Conservation (phyloP, 2,329 filamentous ascomycete species). For the Botrytis byssoidea region DNA sequence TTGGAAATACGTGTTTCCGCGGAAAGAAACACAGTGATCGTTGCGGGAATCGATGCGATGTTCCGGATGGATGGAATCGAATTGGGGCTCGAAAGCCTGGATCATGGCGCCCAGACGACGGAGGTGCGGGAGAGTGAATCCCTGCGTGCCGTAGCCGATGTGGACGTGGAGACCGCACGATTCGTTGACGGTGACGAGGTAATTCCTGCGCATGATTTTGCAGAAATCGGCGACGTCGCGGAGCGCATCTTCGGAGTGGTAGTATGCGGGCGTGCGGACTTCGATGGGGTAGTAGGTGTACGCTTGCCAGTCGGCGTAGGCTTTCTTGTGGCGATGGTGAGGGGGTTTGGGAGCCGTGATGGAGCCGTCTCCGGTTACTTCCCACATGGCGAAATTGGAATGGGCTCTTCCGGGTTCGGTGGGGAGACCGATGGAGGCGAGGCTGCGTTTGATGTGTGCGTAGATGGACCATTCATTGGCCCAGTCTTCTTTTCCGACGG, state of each 20-base stretch:
- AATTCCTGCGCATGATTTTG: slow-evolving; percentile 23
- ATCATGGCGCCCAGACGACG: slow-evolving; percentile 35
- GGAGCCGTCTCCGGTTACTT: slow-evolving; percentile 17
- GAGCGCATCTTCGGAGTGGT: slow-evolving; percentile 21
- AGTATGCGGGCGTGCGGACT: slow-evolving; percentile 27
- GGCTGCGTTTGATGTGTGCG: slow-evolving; percentile 10
- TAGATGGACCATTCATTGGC: slow-evolving; percentile 3
- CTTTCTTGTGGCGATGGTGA: neutral
- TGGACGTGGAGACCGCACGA: slow-evolving; percentile 39
- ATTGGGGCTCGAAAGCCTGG: slow-evolving; percentile 35
- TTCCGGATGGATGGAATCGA: slow-evolving; percentile 34
- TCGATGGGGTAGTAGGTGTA: slow-evolving; percentile 25
- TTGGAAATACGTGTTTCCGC: neutral
- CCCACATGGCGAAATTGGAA: slow-evolving; percentile 20
- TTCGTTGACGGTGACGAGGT: slow-evolving; percentile 30
- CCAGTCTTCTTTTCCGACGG: neutral
- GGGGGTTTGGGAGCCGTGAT: neutral
- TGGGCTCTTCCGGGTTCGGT: neutral
- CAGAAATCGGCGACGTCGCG: slow-evolving; percentile 21
- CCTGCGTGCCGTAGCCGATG: slow-evolving; percentile 33
- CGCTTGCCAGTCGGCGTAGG: neutral
- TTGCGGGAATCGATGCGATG: neutral
- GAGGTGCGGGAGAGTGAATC: slow-evolving; percentile 31
- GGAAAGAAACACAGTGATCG: neutral
- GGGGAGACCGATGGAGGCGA: slow-evolving; percentile 17